These are phyloP conservation scores for Acidomyces sp. DNA, from an alignment of 495 filamentous ascomycete genomes.

Conservation along the genomic window DNA sequence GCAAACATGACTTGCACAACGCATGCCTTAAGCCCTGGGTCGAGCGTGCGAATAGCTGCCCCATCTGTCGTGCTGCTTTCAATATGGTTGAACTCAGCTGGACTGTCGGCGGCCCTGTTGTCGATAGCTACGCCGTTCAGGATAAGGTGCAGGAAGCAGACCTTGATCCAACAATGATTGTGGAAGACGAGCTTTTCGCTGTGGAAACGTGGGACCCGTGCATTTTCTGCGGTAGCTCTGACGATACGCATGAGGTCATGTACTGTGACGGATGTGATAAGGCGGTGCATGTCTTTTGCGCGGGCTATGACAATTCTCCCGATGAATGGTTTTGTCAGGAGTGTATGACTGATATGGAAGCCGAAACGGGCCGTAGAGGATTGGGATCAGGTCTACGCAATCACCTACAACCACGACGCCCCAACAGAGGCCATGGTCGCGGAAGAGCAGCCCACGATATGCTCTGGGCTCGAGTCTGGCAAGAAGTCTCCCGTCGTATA, in stretches of 20 bases:
- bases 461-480: slow-evolving; percentile 56
- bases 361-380: slow-evolving; percentile 18
- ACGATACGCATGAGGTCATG: slow-evolving; percentile 54
- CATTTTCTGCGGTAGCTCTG: slow-evolving; percentile 63
- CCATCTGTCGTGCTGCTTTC: slow-evolving; percentile 85
- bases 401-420: not conserved
- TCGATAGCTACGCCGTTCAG: slow-evolving; percentile 74
- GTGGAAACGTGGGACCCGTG: slow-evolving; percentile 58
- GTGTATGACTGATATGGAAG: slow-evolving; percentile 45
- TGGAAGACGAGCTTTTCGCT: slow-evolving; percentile 49
- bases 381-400: slow-evolving; percentile 3
- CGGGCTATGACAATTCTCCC: slow-evolving; percentile 64
- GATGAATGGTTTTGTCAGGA: slow-evolving; percentile 75
- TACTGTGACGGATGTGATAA: slow-evolving; percentile 80
- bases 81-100: slow-evolving; percentile 75
- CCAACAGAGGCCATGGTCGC: not conserved
- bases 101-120: slow-evolving; percentile 52
- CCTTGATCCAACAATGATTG: slow-evolving; percentile 65
- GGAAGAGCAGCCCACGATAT: slow-evolving; percentile 26
- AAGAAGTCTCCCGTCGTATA: slow-evolving; percentile 49
- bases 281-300: slow-evolving; percentile 73
- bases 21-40: slow-evolving; percentile 86
- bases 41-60: slow-evolving; percentile 92
- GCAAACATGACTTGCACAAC: slow-evolving; percentile 82
- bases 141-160: slow-evolving; percentile 84